phyloP scores from a whole-genome alignment of 192 early-diverging fungal species.

The Spizellomyces punctatus region DNA sequence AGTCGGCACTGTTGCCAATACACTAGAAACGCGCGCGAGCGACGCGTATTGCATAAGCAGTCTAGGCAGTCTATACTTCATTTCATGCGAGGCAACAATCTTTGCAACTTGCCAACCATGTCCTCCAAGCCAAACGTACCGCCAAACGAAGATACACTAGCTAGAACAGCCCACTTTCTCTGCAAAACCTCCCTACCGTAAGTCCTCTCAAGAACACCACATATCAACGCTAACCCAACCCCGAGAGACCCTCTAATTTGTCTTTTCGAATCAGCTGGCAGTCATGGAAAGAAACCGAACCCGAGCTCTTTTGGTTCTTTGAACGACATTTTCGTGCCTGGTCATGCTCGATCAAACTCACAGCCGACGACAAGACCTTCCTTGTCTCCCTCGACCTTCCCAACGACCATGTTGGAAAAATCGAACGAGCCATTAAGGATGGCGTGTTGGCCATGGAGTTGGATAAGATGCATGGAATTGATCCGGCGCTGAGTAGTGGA shows the following conservation, averaged over 20 bases:
- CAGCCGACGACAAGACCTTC: slow-evolving; percentile 53
- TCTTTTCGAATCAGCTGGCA: slow-evolving; percentile 27
- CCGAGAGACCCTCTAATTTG: background rate
- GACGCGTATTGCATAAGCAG: too few relatives aligned
- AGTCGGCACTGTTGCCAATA: too few relatives aligned
- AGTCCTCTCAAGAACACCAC: background rate
- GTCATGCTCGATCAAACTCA: slow-evolving; percentile 38
- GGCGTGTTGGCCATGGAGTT: slow-evolving; percentile 46
- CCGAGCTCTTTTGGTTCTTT: slow-evolving; percentile 49
- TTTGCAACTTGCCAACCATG: background rate
- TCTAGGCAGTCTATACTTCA: too few relatives aligned
- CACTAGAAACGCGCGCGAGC: too few relatives aligned
- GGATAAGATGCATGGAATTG: slow-evolving; percentile 62
- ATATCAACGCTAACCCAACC: background rate
- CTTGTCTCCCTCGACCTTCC: slow-evolving; percentile 53
- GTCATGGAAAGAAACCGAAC: slow-evolving; percentile 50
- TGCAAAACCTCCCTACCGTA: slow-evolving; percentile 31
- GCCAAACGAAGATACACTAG: slow-evolving; percentile 31
- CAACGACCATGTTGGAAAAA: slow-evolving; percentile 38
- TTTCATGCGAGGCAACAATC: too few relatives aligned
- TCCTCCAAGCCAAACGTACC: background rate
- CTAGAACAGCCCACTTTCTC: slow-evolving; percentile 34
- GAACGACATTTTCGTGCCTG: slow-evolving; percentile 49
- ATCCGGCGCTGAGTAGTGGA: slow-evolving; percentile 48
- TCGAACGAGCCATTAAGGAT: slow-evolving; percentile 58